Percentiles rank a stretch among this genome's conserved stretches.
phyloP scores from a whole-genome alignment of 306 rosid genomes.

The Trichosanthes truncata region DNA sequence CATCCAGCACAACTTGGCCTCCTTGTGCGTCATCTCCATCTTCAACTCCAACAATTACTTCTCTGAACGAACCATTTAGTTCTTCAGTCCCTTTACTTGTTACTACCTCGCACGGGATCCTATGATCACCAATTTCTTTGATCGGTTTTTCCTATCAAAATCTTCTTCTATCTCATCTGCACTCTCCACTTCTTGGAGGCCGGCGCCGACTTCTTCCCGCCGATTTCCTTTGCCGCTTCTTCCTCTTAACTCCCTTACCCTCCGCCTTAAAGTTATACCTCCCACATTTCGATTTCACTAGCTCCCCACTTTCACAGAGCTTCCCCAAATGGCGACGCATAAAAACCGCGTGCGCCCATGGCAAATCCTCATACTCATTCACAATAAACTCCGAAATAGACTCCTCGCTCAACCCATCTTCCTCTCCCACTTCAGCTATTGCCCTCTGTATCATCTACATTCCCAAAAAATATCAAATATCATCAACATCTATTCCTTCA shows the following conservation, averaged over 20 bases:
- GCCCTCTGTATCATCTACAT: conserved; percentile 33
- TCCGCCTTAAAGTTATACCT: conserved; percentile 7
- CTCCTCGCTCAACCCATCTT: conserved; percentile 18
- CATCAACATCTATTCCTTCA: background rate
- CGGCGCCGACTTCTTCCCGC: background rate
- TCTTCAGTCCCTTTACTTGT: conserved; percentile 5
- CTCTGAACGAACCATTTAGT: background rate
- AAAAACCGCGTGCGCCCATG: conserved; percentile 19
- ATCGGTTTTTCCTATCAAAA: background rate
- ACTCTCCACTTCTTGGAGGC: background rate
- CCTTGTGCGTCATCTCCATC: background rate
- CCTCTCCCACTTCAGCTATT: conserved; percentile 18
- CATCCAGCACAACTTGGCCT: background rate
- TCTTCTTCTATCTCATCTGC: background rate
- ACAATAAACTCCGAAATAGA: conserved; percentile 17
- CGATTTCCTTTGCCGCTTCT: background rate
- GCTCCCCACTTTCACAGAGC: conserved; percentile 27
- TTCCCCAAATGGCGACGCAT: conserved; percentile 24
- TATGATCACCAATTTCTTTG: background rate
- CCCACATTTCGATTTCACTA: conserved; percentile 13
- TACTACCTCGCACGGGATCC: background rate
- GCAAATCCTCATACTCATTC: conserved; percentile 18
- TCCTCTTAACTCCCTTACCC: conserved; percentile 8
- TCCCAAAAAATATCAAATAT: background rate
- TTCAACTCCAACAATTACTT: background rate